A percentile compares a stretch with the other conserved stretches of the same genome.
phyloP scores from a whole-genome alignment of 1,284 basidiomycete species.

The Sanghuangporus sanghuang region DNA sequence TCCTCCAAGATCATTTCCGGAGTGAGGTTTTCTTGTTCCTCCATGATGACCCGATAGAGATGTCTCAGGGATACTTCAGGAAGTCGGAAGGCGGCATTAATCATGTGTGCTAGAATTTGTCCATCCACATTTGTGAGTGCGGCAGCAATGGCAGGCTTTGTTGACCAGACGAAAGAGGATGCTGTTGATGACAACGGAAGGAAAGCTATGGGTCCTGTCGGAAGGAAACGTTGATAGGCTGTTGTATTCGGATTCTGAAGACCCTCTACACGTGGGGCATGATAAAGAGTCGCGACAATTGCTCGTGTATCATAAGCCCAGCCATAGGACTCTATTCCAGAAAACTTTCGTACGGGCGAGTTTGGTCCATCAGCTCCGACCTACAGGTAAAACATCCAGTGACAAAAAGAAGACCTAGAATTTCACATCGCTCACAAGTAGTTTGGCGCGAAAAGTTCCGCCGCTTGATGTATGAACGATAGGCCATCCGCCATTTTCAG shows the following conservation, averaged over 20 bases:
- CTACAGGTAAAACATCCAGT: slow-evolving; percentile 33
- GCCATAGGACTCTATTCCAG: slow-evolving; percentile 84
- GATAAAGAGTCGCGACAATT: slow-evolving; percentile 84
- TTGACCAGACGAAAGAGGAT: slow-evolving; percentile 96
- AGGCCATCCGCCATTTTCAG: slow-evolving; percentile 60
- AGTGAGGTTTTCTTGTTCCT: slow-evolving; percentile 44
- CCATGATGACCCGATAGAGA: slow-evolving; percentile 60
- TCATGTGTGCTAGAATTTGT: slow-evolving; percentile 64
- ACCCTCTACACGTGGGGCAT: slow-evolving; percentile 49
- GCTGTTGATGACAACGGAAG: slow-evolving; percentile 75
- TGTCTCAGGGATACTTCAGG: slow-evolving; percentile 72
- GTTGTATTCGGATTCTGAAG: slow-evolving; percentile 67
- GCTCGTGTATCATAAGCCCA: slow-evolving; percentile 91
- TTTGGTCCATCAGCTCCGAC: slow-evolving; percentile 95
- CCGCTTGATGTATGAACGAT: slow-evolving; percentile 66
- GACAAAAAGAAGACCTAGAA: neutral
- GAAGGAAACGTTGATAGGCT: slow-evolving; percentile 93
- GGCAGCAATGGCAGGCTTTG: slow-evolving; percentile 71
- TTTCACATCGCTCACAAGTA: slow-evolving; percentile 51
- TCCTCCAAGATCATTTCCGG: slow-evolving; percentile 47
- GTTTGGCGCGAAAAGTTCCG: slow-evolving; percentile 55
- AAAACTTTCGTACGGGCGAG: slow-evolving; percentile 88
- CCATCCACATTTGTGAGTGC: slow-evolving; percentile 69
- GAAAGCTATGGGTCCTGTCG: slow-evolving; percentile 94
- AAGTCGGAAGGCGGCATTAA: slow-evolving; percentile 91